phyloP scores from a whole-genome alignment of 495 filamentous ascomycete genomes.

The Aspergillus campestris region DNA sequence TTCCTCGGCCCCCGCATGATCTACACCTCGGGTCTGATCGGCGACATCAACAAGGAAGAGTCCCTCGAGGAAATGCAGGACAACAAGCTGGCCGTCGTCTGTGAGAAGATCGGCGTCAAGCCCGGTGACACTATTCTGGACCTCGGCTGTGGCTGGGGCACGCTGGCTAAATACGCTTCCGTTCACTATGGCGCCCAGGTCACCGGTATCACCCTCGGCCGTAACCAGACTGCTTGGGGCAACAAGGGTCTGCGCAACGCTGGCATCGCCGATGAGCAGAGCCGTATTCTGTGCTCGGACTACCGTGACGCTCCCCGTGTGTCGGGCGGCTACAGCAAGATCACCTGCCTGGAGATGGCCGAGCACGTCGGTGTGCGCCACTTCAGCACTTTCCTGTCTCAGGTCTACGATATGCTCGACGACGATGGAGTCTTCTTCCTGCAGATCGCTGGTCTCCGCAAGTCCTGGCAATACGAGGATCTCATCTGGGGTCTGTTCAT shows the following conservation, averaged over 20 bases:
- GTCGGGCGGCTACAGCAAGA: constrained; percentile 55
- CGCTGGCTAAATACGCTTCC: constrained; percentile 57
- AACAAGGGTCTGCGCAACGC: constrained; percentile 55
- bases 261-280: constrained; percentile 53
- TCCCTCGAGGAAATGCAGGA: constrained; percentile 60
- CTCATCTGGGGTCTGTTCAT: constrained; percentile 69
- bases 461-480: constrained; percentile 67
- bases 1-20: constrained; percentile 68
- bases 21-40: constrained; percentile 63
- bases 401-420: constrained; percentile 62
- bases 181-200: constrained; percentile 54
- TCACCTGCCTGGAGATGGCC: constrained; percentile 73
- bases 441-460: constrained; percentile 61
- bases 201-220: constrained; percentile 60
- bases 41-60: constrained; percentile 58
- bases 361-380: constrained; percentile 65
- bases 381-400: constrained; percentile 50
- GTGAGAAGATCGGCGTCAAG: constrained; percentile 60
- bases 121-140: constrained; percentile 55
- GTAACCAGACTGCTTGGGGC: constrained; percentile 66
- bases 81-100: constrained; percentile 64
- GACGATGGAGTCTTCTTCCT: constrained; percentile 67
- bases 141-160: constrained; percentile 67
- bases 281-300: constrained; percentile 57
- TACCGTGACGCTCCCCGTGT: constrained; percentile 61